Conservation (phyloP, 257 asterid species). For the Solanum ossicruentum region DNA sequence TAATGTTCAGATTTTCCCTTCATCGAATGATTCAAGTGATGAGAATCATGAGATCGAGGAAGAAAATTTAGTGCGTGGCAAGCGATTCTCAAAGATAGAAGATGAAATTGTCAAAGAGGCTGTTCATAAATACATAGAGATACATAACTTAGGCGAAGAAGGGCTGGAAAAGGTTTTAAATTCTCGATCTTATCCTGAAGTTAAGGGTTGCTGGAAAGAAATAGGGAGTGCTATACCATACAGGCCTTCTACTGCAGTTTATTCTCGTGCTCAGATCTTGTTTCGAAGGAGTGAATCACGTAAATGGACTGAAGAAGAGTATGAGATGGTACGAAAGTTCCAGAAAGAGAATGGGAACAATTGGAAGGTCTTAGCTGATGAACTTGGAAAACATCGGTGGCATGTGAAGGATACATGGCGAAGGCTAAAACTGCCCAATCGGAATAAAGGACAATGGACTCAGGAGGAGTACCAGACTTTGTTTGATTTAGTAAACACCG, state of each 20-base stretch:
- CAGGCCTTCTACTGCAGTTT: not conserved
- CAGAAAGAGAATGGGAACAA: not conserved
- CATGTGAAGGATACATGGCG: slow-evolving; percentile 3
- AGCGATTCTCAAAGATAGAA: not conserved
- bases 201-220: not conserved
- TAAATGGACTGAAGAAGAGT: slow-evolving; percentile 2
- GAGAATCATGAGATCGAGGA: not conserved
- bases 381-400: not conserved
- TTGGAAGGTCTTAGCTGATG: not conserved
- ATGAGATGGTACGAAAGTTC: not conserved
- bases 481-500: not conserved
- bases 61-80: not conserved
- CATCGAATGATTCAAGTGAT: not conserved
- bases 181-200: not conserved
- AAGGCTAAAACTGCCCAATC: not conserved
- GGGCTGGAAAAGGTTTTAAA: not conserved
- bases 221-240: not conserved
- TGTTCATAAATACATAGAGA: not conserved
- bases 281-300: not conserved
- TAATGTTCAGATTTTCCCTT: not conserved
- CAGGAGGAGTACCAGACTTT: not conserved
- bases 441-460: not conserved
- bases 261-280: not conserved
- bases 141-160: not conserved
- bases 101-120: not conserved